A percentile compares a stretch with the other conserved stretches of the same genome.
These are phyloP conservation scores for Alternaria sp. DNA, from an alignment of 2,329 filamentous ascomycete species.

Conservation along the genomic window DNA sequence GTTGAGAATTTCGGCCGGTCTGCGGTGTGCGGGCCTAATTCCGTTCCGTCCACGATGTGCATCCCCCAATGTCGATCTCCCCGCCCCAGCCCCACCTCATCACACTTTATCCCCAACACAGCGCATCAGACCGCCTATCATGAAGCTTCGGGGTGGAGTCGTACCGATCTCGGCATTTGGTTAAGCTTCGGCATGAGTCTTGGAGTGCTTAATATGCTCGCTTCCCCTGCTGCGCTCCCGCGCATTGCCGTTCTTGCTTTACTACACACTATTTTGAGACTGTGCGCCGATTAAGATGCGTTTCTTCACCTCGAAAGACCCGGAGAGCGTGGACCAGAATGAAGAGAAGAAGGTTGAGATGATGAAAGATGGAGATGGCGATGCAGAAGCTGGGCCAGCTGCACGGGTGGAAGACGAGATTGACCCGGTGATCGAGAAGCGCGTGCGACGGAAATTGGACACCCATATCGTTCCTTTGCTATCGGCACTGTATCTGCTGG, in stretches of 20 bases:
- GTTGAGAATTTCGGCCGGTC: background rate
- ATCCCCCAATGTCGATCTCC: slow-evolving; percentile 8
- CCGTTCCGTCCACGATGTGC: background rate
- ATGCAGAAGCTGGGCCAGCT: slow-evolving; percentile 10
- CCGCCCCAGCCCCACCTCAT: slow-evolving; percentile 4
- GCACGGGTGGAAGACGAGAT: slow-evolving; percentile 1
- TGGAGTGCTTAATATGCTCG: slow-evolving; percentile 1
- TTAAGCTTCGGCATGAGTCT: background rate
- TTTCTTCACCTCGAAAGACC: background rate
- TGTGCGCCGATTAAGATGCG: background rate
- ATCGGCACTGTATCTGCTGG: slow-evolving; percentile 41
- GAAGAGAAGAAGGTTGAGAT: background rate
- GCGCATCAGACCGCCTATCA: background rate
- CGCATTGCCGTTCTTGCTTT: background rate
- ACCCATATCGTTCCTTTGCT: slow-evolving; percentile 41
- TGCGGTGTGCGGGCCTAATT: background rate
- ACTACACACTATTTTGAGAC: background rate
- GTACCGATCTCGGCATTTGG: background rate
- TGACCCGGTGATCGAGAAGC: slow-evolving; percentile 32
- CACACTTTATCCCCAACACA: slow-evolving; percentile 1
- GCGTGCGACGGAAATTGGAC: slow-evolving; percentile 39
- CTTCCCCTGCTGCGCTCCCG: background rate
- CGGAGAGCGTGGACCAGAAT: background rate
- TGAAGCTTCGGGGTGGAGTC: background rate
- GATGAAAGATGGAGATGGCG: background rate